Evolutionary conservation across 352 stramenopile genomes (phyloP), one percentile per base, ranked within the genome.

Genomic region (Halophytophthora polymorphica): DNA sequence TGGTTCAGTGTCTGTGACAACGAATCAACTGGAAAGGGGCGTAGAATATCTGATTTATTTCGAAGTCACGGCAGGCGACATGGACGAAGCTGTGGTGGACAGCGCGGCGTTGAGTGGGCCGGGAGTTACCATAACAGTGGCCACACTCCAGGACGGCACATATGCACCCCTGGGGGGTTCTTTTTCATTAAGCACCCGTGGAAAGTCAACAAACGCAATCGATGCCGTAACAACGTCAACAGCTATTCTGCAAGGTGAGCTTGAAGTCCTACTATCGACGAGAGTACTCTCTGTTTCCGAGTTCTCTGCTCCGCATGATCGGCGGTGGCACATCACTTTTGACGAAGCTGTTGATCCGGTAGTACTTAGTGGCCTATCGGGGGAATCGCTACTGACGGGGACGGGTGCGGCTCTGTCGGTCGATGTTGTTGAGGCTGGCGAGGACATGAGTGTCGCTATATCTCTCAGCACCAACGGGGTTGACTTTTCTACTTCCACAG

Each of bases 391-490:
- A 19, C 35, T 75, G 1, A 60, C 45, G 6, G 66, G 66, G 4
- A 71, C 61, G n/a, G 42, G 40, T 25, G 50, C 53, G 0, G 29
- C 10, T 1, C 17, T 56, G 0, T 66, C 56, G 19, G 43, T 64
- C 2, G 40, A 53, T 7, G 36, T 68, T 4, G 31, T 61, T 0
- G 57, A 71, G 44, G 21, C 34, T 13, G 70, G 70, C 10, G 52
- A 70, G 14, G 51, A 34, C 11, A 34, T 53, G 35, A 37, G 12
- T 1, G 63, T 77, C 11, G 18, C 35, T 14, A 50, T 80, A n/a
- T 23, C 48, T 14, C 18, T 75, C 12, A 75, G 63, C 33, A 59
- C 61, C 0, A 80, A 80, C 22, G 66, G 61, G 2, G 17, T 51
- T 18, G 68, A 85, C 23, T 83, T 83, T 36, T 67, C 53, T 3